Evolutionary conservation across 352 stramenopile genomes (phyloP).

Genomic region (Pythium sp.): DNA sequence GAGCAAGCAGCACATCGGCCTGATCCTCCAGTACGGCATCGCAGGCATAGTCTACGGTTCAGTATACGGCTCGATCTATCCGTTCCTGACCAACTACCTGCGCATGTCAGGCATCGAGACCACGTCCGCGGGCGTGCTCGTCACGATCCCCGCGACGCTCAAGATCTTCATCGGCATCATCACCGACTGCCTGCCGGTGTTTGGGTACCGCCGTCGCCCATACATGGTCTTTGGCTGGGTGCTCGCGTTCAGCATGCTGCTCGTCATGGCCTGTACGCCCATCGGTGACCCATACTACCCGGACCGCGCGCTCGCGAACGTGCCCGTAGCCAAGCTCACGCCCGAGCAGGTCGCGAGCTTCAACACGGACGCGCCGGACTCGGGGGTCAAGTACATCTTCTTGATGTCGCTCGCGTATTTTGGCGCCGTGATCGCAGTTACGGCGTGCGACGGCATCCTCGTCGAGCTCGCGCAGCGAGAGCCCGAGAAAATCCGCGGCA

Average conservation of each 20-base stretch:
- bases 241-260: conserved; percentile 16
- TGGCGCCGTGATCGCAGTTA: conserved; percentile 51
- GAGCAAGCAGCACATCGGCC: conserved; percentile 17
- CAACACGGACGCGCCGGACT: conserved; percentile 22
- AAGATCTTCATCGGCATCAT: conserved; percentile 36
- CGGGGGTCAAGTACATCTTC: conserved; percentile 28
- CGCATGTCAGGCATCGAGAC: conserved; percentile 18
- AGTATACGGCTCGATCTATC: conserved; percentile 14
- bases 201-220: conserved; percentile 25
- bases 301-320: conserved; percentile 10
- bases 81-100: conserved; percentile 21
- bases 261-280: conserved; percentile 19
- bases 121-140: conserved; percentile 23
- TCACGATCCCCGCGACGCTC: conserved; percentile 27
- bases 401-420: conserved; percentile 47
- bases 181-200: conserved; percentile 30
- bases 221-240: conserved; percentile 46
- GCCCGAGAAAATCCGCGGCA: conserved; percentile 18
- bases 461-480: conserved; percentile 33
- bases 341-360: conserved; percentile 11
- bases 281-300: conserved; percentile 22
- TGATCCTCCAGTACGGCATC: conserved; percentile 27
- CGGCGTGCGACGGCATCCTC: conserved; percentile 41
- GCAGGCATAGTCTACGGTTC: conserved; percentile 25
- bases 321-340: conserved; percentile 12